phyloP scores from a whole-genome alignment of 2,329 filamentous ascomycete species.

The Stylonectria norvegica region DNA sequence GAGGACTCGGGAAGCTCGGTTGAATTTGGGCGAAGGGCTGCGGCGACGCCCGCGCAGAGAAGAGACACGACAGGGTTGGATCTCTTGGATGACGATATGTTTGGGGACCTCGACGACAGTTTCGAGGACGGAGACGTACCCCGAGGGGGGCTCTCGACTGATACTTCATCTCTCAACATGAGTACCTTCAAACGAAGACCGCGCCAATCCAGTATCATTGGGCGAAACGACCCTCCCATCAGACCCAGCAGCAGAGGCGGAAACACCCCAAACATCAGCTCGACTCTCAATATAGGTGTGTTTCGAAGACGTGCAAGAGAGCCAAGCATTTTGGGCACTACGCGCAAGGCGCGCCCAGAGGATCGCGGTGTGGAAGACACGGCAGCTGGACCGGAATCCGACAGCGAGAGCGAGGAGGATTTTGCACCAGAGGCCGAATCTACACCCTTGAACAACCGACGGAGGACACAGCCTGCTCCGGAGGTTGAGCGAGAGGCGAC shows the following conservation, averaged over 20 bases:
- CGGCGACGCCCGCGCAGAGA: conserved; percentile 33
- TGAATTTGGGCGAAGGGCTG: conserved; percentile 38
- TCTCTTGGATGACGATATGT: conserved; percentile 45
- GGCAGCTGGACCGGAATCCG: conserved; percentile 19
- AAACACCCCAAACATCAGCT: conserved; percentile 46
- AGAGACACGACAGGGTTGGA: conserved; percentile 48
- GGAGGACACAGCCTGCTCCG: conserved; percentile 35
- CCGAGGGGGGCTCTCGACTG: conserved; percentile 35
- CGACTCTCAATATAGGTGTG: conserved; percentile 52
- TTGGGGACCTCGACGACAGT: conserved; percentile 43
- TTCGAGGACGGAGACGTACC: conserved; percentile 39
- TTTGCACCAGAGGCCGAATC: conserved; percentile 65
- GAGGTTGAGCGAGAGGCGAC: conserved; percentile 22
- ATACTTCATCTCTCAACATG: conserved; percentile 46
- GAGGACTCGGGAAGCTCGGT: conserved; percentile 33
- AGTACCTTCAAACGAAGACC: conserved; percentile 45
- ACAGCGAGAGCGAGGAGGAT: conserved; percentile 43
- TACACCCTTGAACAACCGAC: conserved; percentile 54
- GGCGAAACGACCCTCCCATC: conserved; percentile 50
- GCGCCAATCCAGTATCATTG: conserved; percentile 49
- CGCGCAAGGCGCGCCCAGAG: conserved; percentile 40
- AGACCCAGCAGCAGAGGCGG: conserved; percentile 50
- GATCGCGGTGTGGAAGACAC: conserved; percentile 28
- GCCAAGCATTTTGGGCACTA: conserved; percentile 58
- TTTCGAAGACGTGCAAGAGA: conserved; percentile 58